Evolutionary conservation across 371 early-diverging fungal genomes (phyloP).

Genomic region (Dinochytrium kinnereticum): DNA sequence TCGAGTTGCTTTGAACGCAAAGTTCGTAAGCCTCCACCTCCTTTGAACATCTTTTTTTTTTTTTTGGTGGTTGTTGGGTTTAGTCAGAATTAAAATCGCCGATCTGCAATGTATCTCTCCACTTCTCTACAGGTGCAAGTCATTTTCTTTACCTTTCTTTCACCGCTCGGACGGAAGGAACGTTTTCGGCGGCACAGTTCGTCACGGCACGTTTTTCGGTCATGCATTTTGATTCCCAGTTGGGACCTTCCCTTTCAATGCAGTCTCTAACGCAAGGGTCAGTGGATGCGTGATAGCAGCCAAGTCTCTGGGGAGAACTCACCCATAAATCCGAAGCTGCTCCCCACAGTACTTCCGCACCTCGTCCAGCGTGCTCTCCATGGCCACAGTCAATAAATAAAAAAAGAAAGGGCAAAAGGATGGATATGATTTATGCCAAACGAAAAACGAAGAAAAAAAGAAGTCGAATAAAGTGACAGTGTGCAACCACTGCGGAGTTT

Average conservation of each 20-base stretch:
- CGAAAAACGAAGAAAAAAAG: not conserved
- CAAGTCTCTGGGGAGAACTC: not conserved
- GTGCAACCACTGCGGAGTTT: not conserved
- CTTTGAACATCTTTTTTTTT: not conserved
- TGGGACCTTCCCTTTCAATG: not conserved
- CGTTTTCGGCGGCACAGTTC: slow-evolving; percentile 8
- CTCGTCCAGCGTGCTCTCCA: slow-evolving; percentile 10
- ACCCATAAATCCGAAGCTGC: slow-evolving; percentile 1
- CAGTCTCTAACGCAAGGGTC: too few species aligned
- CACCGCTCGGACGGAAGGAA: slow-evolving; percentile 10
- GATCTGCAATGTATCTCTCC: too few species aligned
- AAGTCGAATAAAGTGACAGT: not conserved
- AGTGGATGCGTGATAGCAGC: not conserved
- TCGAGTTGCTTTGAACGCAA: not conserved
- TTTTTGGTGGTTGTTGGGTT: not conserved
- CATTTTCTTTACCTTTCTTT: not conserved
- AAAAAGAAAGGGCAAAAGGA: not conserved
- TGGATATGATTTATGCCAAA: not conserved
- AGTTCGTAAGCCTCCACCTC: slow-evolving; percentile 1
- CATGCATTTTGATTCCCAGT: slow-evolving; percentile 1
- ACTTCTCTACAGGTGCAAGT: too few species aligned
- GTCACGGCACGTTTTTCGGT: not conserved
- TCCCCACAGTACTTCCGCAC: slow-evolving; percentile 3
- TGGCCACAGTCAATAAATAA: not conserved
- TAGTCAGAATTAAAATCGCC: not conserved